Percentiles rank a stretch among this genome's conserved stretches.
These are phyloP conservation scores for Suillus decipiens DNA, from an alignment of 768 basidiomycete species.

Conservation along the genomic window DNA sequence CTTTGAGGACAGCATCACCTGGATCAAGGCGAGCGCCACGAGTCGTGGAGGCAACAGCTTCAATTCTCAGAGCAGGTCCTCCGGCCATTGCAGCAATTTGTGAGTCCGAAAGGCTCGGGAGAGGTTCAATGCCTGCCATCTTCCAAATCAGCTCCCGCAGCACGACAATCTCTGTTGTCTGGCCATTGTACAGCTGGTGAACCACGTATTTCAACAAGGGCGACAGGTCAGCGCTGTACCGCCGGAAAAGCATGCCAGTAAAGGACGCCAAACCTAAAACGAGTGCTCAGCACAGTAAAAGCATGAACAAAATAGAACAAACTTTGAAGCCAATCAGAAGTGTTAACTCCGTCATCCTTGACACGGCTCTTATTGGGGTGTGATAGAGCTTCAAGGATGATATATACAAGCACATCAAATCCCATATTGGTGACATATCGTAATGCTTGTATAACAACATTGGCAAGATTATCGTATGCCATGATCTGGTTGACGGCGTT, in stretches of 20 bases:
- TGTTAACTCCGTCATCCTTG: conserved; percentile 91
- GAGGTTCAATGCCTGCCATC: conserved; percentile 92
- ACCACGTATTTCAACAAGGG: conserved; percentile 88
- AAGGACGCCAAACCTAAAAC: conserved; percentile 84
- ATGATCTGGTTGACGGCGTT: conserved; percentile 93
- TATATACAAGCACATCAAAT: conserved; percentile 89
- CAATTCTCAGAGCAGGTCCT: conserved; percentile 82
- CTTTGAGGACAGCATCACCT: conserved; percentile 61
- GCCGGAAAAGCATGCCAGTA: conserved; percentile 87
- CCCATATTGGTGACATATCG: conserved; percentile 91
- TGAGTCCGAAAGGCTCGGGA: conserved; percentile 85
- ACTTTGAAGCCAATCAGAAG: conserved; percentile 92
- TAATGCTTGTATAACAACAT: conserved; percentile 86
- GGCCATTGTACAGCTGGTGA: conserved; percentile 82
- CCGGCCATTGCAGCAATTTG: conserved; percentile 92
- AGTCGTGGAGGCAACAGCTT: conserved; percentile 79
- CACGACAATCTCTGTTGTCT: conserved; percentile 87
- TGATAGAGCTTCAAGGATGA: conserved; percentile 84
- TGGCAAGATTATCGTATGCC: conserved; percentile 93
- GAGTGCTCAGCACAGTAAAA: conserved; percentile 21
- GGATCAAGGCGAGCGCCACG: conserved; percentile 77
- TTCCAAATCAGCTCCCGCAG: conserved; percentile 92
- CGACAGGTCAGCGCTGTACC: conserved; percentile 81
- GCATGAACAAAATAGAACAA: conserved; percentile 34
- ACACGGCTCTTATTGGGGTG: conserved; percentile 80